These are phyloP conservation scores for Colletotrichum limetticola DNA, from an alignment of 2,329 filamentous ascomycete species.

Conservation along the genomic window DNA sequence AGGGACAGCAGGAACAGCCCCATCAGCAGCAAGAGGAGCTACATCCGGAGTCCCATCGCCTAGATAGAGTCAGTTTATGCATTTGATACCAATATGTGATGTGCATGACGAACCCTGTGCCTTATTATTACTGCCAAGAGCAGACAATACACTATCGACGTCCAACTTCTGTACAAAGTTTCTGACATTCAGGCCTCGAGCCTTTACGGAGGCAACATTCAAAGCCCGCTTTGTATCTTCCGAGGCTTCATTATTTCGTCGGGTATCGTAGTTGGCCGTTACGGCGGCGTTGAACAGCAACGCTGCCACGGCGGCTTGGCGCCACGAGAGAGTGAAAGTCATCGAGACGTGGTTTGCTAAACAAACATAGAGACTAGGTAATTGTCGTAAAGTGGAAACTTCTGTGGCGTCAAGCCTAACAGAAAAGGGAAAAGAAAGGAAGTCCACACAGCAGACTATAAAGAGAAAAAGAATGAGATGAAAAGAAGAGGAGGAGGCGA, in stretches of 20 bases:
- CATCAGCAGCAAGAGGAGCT: slow-evolving; percentile 18
- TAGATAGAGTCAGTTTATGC: neutral
- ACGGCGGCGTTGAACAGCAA: slow-evolving; percentile 29
- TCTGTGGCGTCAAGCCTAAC: slow-evolving; percentile 30
- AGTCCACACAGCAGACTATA: slow-evolving; percentile 12
- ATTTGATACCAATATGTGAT: neutral
- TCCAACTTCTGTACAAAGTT: slow-evolving; percentile 23
- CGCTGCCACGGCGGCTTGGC: slow-evolving; percentile 25
- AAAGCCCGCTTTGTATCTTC: slow-evolving; percentile 21
- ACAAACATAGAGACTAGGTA: neutral
- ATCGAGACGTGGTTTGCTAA: neutral
- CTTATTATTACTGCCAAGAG: neutral
- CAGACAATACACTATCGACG: slow-evolving; percentile 8
- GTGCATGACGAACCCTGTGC: neutral
- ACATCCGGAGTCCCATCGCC: neutral
- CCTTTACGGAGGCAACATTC: neutral
- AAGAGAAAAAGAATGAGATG: neutral
- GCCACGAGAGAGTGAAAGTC: slow-evolving; percentile 17
- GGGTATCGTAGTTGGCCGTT: slow-evolving; percentile 19
- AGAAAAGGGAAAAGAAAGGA: slow-evolving; percentile 7
- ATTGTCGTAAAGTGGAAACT: no score
- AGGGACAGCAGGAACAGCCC: neutral
- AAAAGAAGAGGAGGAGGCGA: neutral
- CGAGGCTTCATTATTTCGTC: slow-evolving; percentile 4
- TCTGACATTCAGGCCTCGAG: neutral